Percentiles rank a stretch among this genome's conserved stretches.
Evolutionary conservation across 2,329 filamentous ascomycete genomes (phyloP).

Genomic region (Tolypocladium capitatum): DNA sequence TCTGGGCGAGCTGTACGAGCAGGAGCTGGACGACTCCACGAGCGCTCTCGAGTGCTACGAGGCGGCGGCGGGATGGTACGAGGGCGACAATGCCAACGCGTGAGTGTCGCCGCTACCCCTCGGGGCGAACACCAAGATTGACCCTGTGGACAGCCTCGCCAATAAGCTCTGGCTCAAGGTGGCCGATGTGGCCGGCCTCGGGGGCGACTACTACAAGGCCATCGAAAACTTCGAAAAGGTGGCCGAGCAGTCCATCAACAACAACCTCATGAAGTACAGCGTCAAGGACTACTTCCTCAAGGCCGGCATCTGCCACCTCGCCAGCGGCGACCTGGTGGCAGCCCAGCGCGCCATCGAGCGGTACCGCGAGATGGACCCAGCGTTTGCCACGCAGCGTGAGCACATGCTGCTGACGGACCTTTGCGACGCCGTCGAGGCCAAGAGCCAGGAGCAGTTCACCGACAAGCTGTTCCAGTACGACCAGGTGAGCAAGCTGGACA

Average conservation of each 20-base stretch:
- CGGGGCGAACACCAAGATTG: background rate
- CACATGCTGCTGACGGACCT: conserved; percentile 70
- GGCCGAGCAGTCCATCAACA: conserved; percentile 62
- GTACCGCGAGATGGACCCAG: conserved; percentile 67
- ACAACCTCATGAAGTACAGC: conserved; percentile 85
- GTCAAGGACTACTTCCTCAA: conserved; percentile 96
- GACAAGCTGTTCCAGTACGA: conserved; percentile 84
- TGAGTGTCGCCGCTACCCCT: conserved; percentile 31
- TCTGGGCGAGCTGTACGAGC: conserved; percentile 74
- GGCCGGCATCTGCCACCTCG: conserved; percentile 80
- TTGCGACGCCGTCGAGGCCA: conserved; percentile 57
- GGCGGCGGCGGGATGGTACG: conserved; percentile 77
- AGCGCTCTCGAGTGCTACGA: conserved; percentile 74
- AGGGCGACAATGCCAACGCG: conserved; percentile 73
- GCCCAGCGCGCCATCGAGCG: conserved; percentile 67
- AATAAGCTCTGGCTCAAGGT: conserved; percentile 93
- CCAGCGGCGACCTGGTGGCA: conserved; percentile 60
- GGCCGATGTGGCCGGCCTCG: conserved; percentile 72
- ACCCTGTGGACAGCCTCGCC: conserved; percentile 45
- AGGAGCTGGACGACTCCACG: conserved; percentile 64
- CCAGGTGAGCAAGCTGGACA: conserved; percentile 84
- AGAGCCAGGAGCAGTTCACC: conserved; percentile 70
- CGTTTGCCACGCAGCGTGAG: conserved; percentile 67
- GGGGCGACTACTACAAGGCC: conserved; percentile 72
- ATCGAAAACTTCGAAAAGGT: conserved; percentile 77